phyloP scores from a whole-genome alignment of 1,284 basidiomycete genomes.

The Pyrrhoderma noxium region DNA sequence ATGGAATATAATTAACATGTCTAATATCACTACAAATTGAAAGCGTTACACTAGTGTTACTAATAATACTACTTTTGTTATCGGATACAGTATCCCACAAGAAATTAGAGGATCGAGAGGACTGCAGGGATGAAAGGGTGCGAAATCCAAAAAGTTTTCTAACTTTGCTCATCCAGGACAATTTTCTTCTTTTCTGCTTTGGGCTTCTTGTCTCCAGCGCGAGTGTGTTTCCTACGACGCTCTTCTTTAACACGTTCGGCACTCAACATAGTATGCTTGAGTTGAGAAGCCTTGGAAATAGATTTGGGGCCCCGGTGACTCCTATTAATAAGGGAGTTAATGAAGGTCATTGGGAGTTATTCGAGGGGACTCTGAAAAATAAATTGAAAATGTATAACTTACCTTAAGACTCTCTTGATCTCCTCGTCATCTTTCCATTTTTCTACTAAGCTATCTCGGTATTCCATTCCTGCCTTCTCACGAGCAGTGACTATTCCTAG shows the following conservation, averaged over 20 bases:
- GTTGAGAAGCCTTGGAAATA: constrained; percentile 80
- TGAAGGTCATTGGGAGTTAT: constrained; percentile 2
- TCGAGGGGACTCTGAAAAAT: neutral
- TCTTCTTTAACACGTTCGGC: constrained; percentile 90
- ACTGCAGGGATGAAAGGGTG: no score
- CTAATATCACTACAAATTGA: no score
- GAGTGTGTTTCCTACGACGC: constrained; percentile 79
- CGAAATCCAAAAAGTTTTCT: no score
- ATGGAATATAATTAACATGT: no score
- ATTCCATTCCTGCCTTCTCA: constrained; percentile 90
- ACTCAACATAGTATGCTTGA: constrained; percentile 93
- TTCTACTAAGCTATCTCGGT: constrained; percentile 82
- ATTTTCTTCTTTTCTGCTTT: constrained; percentile 87
- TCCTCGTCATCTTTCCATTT: constrained; percentile 84
- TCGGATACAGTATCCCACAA: no score
- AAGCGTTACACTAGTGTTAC: no score
- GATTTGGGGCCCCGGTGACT: constrained; percentile 85
- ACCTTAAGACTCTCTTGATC: constrained; percentile 79
- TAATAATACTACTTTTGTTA: no score
- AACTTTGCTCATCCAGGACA: constrained; percentile 74
- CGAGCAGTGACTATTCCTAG: constrained; percentile 88
- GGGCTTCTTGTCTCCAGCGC: constrained; percentile 82
- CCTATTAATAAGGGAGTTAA: constrained; percentile 33
- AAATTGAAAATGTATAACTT: constrained; percentile 26
- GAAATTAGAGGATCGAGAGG: no score